Base-by-base conservation (phyloP, 495 filamentous ascomycete genomes). In the Bacidia gigantensis region DNA sequence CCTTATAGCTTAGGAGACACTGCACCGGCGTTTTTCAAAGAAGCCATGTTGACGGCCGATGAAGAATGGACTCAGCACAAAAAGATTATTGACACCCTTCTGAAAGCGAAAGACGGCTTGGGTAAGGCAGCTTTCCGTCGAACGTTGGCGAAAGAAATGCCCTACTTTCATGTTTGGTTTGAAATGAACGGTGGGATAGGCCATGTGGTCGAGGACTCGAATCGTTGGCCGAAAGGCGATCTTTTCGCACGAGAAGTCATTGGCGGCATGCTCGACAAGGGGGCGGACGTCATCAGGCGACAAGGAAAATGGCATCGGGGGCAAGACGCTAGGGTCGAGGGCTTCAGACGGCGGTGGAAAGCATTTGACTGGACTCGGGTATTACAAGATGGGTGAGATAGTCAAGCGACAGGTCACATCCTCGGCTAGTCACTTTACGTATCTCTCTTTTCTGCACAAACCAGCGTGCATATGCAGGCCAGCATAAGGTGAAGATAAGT, bases 101-200 rank as follows among this genome's bases (percentile, higher is more conserved):
- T 76, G 42, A 79, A 80, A 60, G 74, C 83, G 3, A 77, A 72
- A 53, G 74, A 80, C 47, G 81, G 87, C 1, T 60, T 86, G 32
- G 93, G 93, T 0, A 84, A 86, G 63, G 62, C 72, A 52, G 89
- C 92, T 42, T 97, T 98, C 67, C 77, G 92, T 2, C 73, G 81
- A 44, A 82, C 77, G 2, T 67, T 98, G 26, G 87, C 83, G 22
- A 96, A 94, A 71, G 92, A 98, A 69, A 94, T 95, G 89, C 92
- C 92, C 22, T 98, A 98, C 64, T 97, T 98, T 66, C 92, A 98
- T 58, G 89, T 88, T 14, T 98, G 89, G 89, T 96, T 97, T 62
- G 77, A 80, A 54, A 66, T 98, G 5, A 87, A 97, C 62, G 93
- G 93, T 3, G 92, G 92, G 1, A 62, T 98, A 50, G 92, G 88